phyloP scores from a whole-genome alignment of 1,284 basidiomycete species.

The Trichosporon coremiiforme region DNA sequence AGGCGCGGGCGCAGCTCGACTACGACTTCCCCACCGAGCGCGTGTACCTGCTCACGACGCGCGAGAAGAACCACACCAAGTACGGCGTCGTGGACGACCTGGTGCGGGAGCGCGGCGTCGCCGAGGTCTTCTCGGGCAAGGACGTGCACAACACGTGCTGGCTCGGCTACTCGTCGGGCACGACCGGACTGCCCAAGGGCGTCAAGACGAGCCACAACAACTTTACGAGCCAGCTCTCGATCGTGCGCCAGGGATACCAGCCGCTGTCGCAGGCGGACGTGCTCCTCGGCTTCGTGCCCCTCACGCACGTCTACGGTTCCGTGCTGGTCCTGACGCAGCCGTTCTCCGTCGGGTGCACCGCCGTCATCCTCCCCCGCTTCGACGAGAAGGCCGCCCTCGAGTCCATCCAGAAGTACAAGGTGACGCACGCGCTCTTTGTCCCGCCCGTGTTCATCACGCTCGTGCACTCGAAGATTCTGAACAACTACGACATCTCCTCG shows the following conservation, averaged over 20 bases:
- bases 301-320: slow-evolving; percentile 31
- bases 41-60: slow-evolving; percentile 22
- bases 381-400: slow-evolving; percentile 62
- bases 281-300: slow-evolving; percentile 30
- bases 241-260: slow-evolving; percentile 24
- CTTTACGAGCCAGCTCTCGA: slow-evolving; percentile 55
- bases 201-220: slow-evolving; percentile 68
- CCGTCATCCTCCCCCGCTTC: slow-evolving; percentile 72
- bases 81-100: slow-evolving; percentile 27
- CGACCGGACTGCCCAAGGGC: slow-evolving; percentile 58
- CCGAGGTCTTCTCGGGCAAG: slow-evolving; percentile 26
- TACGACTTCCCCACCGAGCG: slow-evolving; percentile 14
- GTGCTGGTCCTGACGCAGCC: slow-evolving; percentile 63
- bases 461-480: slow-evolving; percentile 60
- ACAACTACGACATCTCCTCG: slow-evolving; percentile 69
- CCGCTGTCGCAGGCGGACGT: slow-evolving; percentile 25
- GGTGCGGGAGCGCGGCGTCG: slow-evolving; percentile 20
- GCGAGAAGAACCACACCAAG: slow-evolving; percentile 19
- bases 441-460: slow-evolving; percentile 75
- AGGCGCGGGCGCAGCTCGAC: slow-evolving; percentile 30
- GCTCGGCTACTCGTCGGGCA: slow-evolving; percentile 70
- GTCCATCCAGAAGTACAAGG: slow-evolving; percentile 69
- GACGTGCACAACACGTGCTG: slow-evolving; percentile 29
- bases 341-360: slow-evolving; percentile 63
- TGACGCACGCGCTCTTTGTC: slow-evolving; percentile 69